phyloP scores from a whole-genome alignment of 1,284 basidiomycete genomes.

The Nidula niveotomentosa region DNA sequence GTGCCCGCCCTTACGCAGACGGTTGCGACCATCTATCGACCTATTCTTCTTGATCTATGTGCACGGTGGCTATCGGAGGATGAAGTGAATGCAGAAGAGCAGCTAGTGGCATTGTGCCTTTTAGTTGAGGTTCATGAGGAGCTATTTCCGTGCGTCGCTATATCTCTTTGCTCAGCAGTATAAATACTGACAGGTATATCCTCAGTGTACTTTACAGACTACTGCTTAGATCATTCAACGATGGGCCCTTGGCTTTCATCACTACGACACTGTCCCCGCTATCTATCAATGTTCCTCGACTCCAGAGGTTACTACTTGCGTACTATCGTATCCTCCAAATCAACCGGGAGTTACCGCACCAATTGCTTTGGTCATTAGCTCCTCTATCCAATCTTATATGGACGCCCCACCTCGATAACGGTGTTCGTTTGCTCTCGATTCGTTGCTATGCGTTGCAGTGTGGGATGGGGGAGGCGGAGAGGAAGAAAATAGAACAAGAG shows the following conservation, averaged over 20 bases:
- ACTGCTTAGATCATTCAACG: constrained; percentile 40
- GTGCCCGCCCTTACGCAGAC: constrained; percentile 52
- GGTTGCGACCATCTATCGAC: constrained; percentile 62
- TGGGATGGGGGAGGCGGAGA: constrained; percentile 75
- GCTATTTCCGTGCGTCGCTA: constrained; percentile 69
- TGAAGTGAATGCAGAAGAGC: constrained; percentile 44
- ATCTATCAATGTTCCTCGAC: constrained; percentile 35
- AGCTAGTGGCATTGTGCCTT: constrained; percentile 59
- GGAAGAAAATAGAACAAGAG: constrained; percentile 62
- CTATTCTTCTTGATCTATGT: constrained; percentile 69
- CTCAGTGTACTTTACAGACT: constrained; percentile 51
- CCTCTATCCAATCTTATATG: constrained; percentile 60
- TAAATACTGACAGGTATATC: constrained; percentile 5
- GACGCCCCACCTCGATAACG: constrained; percentile 57
- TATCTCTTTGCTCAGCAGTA: too few species aligned
- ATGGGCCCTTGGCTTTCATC: constrained; percentile 58
- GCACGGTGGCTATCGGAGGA: constrained; percentile 68
- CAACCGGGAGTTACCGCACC: constrained; percentile 65
- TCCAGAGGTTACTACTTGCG: constrained; percentile 73
- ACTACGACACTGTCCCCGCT: constrained; percentile 23
- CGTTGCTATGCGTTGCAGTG: constrained; percentile 75
- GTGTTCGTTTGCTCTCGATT: constrained; percentile 71
- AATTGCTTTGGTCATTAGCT: constrained; percentile 65
- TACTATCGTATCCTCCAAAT: constrained; percentile 80
- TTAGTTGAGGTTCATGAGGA: constrained; percentile 72